Evolutionary conservation across 805 yeast species (phyloP).

Genomic region (Starmera quercuum): DNA sequence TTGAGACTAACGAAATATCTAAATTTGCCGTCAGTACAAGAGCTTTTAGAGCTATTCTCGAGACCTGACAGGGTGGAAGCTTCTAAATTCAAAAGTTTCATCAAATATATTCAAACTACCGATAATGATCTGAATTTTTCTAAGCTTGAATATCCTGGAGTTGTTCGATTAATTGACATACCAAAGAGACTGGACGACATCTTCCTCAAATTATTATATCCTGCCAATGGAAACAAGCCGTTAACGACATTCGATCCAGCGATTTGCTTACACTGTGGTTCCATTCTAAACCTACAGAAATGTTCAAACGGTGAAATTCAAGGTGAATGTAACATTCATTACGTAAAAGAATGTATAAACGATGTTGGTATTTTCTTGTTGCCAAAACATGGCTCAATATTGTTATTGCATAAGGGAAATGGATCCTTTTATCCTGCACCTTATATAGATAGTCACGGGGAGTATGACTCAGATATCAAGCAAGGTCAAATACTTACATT

Average conservation of each 20-base stretch:
- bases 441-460: constrained; percentile 81
- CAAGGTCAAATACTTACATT: constrained; percentile 67
- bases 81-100: constrained; percentile 9
- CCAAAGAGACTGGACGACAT: constrained; percentile 64
- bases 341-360: constrained; percentile 50
- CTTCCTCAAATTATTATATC: constrained; percentile 51
- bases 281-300: constrained; percentile 58
- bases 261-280: constrained; percentile 77
- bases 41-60: constrained; percentile 9
- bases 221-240: constrained; percentile 30
- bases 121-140: constrained; percentile 13
- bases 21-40: constrained; percentile 33
- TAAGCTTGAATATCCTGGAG: constrained; percentile 55
- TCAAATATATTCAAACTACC: constrained; percentile 12
- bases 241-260: constrained; percentile 63
- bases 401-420: constrained; percentile 60
- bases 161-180: constrained; percentile 49
- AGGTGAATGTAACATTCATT: constrained; percentile 82
- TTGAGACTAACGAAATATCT: constrained; percentile 44
- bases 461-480: constrained; percentile 64
- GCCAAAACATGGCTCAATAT: constrained; percentile 59
- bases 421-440: constrained; percentile 87
- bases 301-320: constrained; percentile 41
- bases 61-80: constrained; percentile 18
- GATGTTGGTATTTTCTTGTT: constrained; percentile 65